Evolutionary conservation across 176 grass and related monocot species (phyloP), one percentile per base, ranked within the genome.

Genomic region (Aegilops umbellulata): DNA sequence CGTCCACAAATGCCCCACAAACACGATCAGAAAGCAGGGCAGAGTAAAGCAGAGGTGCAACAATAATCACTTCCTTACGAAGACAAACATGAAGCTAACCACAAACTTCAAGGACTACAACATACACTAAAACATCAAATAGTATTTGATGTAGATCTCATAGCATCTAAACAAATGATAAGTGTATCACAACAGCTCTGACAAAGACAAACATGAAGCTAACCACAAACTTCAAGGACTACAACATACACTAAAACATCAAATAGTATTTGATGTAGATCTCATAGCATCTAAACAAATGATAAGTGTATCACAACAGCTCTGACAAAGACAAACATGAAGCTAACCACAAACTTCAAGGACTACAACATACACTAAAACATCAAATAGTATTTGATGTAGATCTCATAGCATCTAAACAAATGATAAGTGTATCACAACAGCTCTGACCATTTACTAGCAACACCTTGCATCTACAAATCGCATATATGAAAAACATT

Each of bases 1-100:
- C n/a, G n/a, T n/a, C n/a, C n/a, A n/a, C n/a, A 44, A 47, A 87
- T 47, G 60, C 84, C 80, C 76, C 83, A 90, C 90, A 22, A 85
- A 69, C 86, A 86, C 3, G 14, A 12, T 20, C 13, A 47, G 84
- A 17, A 57, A 76, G 84, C 66, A 87, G 83, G 88, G 77, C 22
- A 88, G 38, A 80, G 38, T 4, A 78, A 82, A 67, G 62, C 12
- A 36, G 3, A 71, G 77, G 76, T 88, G 91, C 94, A 65, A 31
- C 29, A 29, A 62, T 79, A 22, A 25, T 24, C 7, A 34, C 2
- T 25, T 42, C 2, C 1, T 34, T 14, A 60, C 2, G 22, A 16
- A n/a, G n/a, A n/a, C n/a, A n/a, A n/a, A n/a, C n/a, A n/a, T n/a
- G n/a, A n/a, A n/a, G n/a, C n/a, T n/a, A n/a, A n/a, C n/a, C n/a